Conservation (phyloP, 257 asterid species). For the Nicotiana tomentosiformis region DNA sequence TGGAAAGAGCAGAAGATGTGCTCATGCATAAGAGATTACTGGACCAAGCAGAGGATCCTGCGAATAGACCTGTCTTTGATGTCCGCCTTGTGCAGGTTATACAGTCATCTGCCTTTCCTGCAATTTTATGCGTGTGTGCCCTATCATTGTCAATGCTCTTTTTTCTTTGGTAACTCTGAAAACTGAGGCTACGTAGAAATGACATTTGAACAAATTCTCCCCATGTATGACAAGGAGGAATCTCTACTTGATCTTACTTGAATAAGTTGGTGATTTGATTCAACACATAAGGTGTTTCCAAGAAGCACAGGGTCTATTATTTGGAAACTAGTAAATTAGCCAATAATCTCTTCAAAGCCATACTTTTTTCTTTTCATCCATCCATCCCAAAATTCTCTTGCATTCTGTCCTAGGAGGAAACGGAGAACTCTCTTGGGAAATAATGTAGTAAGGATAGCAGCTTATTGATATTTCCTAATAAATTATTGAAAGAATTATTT, state of each 20-base stretch:
- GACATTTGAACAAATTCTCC: not conserved
- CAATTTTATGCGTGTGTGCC: not conserved
- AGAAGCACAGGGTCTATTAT: not conserved
- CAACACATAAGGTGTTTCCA: not conserved
- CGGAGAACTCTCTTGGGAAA: not conserved
- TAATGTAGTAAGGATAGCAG: not conserved
- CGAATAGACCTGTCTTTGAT: constrained; percentile 36
- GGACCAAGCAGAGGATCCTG: constrained; percentile 37
- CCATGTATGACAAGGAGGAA: not conserved
- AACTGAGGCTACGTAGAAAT: not conserved
- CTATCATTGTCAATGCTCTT: not conserved
- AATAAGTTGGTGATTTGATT: not conserved
- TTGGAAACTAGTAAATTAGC: not conserved
- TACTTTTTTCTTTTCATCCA: not conserved
- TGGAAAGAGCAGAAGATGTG: constrained; percentile 57
- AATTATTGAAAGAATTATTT: not conserved
- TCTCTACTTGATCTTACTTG: not conserved
- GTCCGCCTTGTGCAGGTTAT: constrained; percentile 49
- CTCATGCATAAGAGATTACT: constrained; percentile 39
- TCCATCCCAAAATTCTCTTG: not conserved
- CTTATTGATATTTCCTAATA: not conserved
- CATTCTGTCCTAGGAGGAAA: not conserved
- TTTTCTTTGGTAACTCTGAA: not conserved
- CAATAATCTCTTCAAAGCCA: not conserved
- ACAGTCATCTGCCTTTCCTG: not conserved